A percentile compares a stretch with the other conserved stretches of the same genome.
Evolutionary conservation across 139 green algal genomes (phyloP).

Genomic region (Nannochloris sp.): DNA sequence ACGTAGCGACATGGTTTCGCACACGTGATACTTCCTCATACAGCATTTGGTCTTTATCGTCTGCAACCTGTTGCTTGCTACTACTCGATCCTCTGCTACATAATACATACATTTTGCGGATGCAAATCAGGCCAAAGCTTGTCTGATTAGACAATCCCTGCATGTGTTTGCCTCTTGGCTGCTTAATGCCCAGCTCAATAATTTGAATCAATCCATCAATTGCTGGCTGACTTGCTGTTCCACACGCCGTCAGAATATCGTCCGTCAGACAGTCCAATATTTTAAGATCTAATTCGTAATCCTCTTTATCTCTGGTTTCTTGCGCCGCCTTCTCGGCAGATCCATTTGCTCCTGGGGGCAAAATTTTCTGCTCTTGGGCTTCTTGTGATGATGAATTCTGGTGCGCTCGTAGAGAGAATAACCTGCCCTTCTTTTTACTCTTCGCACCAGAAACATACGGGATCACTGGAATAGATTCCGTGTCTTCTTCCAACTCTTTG

Average conservation of each 20-base stretch:
- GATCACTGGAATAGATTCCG: no score
- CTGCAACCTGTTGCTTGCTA: not conserved
- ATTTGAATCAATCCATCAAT: slow-evolving; percentile 50
- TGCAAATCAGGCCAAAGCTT: slow-evolving; percentile 65
- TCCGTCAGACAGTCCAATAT: slow-evolving; percentile 71
- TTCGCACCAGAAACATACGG: no score
- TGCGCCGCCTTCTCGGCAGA: no score
- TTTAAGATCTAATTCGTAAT: slow-evolving; percentile 49
- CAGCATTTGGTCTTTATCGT: not conserved
- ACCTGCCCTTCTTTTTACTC: no score
- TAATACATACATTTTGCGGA: slow-evolving; percentile 76
- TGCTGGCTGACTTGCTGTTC: slow-evolving; percentile 29
- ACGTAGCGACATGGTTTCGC: slow-evolving; percentile 42
- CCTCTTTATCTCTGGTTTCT: slow-evolving; percentile 7
- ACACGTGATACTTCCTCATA: not conserved
- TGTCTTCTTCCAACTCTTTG: no score
- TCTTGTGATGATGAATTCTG: no score
- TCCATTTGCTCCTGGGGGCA: no score
- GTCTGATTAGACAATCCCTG: slow-evolving; percentile 19
- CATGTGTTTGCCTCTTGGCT: slow-evolving; percentile 15
- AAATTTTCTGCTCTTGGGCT: no score
- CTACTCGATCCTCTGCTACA: slow-evolving; percentile 49
- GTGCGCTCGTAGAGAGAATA: no score
- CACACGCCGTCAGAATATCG: slow-evolving; percentile 43
- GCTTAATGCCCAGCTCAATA: slow-evolving; percentile 44